phyloP scores from a whole-genome alignment of 345 rosid species.

The Psidium guajava region DNA sequence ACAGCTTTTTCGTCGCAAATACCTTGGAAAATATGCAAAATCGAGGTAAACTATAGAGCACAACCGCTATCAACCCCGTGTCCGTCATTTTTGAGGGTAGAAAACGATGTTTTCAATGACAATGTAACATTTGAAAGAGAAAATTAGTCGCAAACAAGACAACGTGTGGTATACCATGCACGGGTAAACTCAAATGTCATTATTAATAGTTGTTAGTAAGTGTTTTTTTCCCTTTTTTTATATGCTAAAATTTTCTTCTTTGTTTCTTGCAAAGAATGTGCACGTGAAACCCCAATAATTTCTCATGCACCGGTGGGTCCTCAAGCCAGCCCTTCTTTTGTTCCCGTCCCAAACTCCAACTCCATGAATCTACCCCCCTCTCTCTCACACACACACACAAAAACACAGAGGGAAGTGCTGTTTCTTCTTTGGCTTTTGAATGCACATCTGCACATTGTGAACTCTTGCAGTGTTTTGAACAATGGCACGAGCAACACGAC shows the following conservation, averaged over 20 bases:
- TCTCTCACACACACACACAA: neutral
- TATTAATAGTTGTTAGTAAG: neutral
- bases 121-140: neutral
- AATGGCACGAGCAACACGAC: slow-evolving; percentile 5
- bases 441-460: neutral
- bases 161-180: neutral
- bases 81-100: neutral
- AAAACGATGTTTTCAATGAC: neutral
- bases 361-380: slow-evolving; percentile 14
- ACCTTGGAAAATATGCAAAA: neutral
- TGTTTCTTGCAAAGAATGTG: slow-evolving; percentile 1
- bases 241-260: neutral
- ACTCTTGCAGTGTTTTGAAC: neutral
- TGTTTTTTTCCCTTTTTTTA: neutral
- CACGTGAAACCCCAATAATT: slow-evolving; percentile 70
- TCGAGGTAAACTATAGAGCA: neutral
- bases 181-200: neutral
- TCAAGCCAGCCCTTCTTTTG: slow-evolving; percentile 44
- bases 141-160: neutral
- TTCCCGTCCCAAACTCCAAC: slow-evolving; percentile 38
- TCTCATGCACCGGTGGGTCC: slow-evolving; percentile 45
- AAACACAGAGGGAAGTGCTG: neutral
- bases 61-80: neutral
- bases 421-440: neutral
- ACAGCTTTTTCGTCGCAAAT: neutral